These are phyloP conservation scores for Cyclostephanos invisitatus DNA, from an alignment of 108 stramenopile genomes.

Conservation along the genomic window DNA sequence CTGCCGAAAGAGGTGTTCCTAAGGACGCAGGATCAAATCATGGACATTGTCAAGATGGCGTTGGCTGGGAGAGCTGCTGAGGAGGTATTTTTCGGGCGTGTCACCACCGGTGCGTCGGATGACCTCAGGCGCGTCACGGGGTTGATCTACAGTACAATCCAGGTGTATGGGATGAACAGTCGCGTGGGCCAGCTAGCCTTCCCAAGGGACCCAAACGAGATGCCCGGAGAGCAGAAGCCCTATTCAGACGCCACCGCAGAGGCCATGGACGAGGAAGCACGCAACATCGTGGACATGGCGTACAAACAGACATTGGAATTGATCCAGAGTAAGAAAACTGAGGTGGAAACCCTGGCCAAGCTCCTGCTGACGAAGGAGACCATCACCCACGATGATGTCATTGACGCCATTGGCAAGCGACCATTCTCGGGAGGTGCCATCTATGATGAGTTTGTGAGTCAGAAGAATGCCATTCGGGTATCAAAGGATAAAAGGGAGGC, in stretches of 20 bases:
- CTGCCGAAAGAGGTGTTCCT: conserved; percentile 93
- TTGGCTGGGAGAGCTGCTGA: conserved; percentile 95
- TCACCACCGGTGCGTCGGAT: conserved; percentile 95
- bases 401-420: conserved; percentile 88
- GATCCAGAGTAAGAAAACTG: conserved; percentile 74
- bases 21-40: conserved; percentile 85
- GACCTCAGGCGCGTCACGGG: conserved; percentile 93
- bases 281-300: conserved; percentile 88
- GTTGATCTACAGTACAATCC: conserved; percentile 93
- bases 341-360: conserved; percentile 84
- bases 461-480: conserved; percentile 38
- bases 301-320: conserved; percentile 84
- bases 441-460: conserved; percentile 89
- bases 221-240: conserved; percentile 78
- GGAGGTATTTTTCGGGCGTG: conserved; percentile 91
- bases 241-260: conserved; percentile 95
- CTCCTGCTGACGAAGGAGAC: conserved; percentile 95
- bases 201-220: conserved; percentile 74
- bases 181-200: conserved; percentile 93
- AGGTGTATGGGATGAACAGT: conserved; percentile 94
- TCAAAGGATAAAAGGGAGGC: conserved; percentile 29
- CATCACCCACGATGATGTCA: conserved; percentile 94
- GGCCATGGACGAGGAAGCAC: conserved; percentile 96
- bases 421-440: conserved; percentile 80
- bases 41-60: conserved; percentile 97